Conservation (phyloP, 352 stramenopile species). For the Thalassiosira mediterranea region DNA sequence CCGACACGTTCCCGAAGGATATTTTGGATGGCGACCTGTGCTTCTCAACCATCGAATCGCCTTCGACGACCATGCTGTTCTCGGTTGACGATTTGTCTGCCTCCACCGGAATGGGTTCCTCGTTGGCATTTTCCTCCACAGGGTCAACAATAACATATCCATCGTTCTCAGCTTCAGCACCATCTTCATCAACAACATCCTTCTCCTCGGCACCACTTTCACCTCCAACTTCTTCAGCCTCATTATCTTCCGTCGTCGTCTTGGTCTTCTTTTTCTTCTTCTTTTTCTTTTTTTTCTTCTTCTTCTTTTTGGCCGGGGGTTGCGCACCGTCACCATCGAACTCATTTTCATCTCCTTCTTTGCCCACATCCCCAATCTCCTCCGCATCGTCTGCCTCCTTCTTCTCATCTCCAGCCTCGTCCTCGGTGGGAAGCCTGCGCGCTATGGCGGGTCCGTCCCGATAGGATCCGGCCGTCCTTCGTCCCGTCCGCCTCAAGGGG, state of each 20-base stretch:
- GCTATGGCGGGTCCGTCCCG: neutral
- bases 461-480: neutral
- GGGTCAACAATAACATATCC: neutral
- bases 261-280: constrained; percentile 55
- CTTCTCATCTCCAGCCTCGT: constrained; percentile 1
- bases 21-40: constrained; percentile 32
- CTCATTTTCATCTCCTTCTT: constrained; percentile 26
- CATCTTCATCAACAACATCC: neutral
- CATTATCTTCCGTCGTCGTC: neutral
- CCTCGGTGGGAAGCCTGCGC: neutral
- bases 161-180: neutral
- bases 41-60: neutral
- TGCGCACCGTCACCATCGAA: too few relatives aligned
- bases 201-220: neutral
- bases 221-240: too few relatives aligned
- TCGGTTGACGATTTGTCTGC: constrained; percentile 7
- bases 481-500: neutral
- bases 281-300: constrained; percentile 26
- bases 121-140: neutral
- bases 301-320: constrained; percentile 29
- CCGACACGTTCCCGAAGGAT: constrained; percentile 36
- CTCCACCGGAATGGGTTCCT: constrained; percentile 11
- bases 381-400: neutral
- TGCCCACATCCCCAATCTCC: too few relatives aligned
- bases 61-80: neutral